Percentiles rank a stretch among this genome's conserved stretches.
These are phyloP conservation scores for Coemansia sp. DNA, from an alignment of 192 early-diverging fungal species.

Conservation along the genomic window DNA sequence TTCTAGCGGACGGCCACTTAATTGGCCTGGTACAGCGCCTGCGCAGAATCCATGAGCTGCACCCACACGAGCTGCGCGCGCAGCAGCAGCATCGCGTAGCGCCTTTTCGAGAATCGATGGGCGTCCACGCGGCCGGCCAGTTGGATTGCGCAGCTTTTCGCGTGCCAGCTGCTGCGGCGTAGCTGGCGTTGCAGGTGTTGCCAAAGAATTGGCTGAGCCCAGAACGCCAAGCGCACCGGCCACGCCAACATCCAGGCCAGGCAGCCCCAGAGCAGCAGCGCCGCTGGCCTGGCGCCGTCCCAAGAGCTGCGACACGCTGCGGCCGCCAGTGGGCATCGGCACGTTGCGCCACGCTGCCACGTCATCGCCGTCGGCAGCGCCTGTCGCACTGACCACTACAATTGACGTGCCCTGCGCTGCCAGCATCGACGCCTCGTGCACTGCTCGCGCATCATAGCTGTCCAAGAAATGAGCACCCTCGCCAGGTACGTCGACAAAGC, in stretches of 20 bases:
- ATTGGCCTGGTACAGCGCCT: slow-evolving; percentile 31
- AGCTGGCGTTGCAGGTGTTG: slow-evolving; percentile 10
- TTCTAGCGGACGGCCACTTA: slow-evolving; percentile 39
- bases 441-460: slow-evolving; percentile 33
- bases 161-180: slow-evolving; percentile 27
- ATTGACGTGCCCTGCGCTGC: background rate
- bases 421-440: slow-evolving; percentile 29
- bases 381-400: background rate
- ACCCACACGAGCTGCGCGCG: slow-evolving; percentile 9
- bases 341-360: background rate
- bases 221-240: background rate
- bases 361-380: background rate
- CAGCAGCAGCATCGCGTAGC: slow-evolving; percentile 41
- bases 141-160: slow-evolving; percentile 49
- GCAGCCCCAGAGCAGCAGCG: background rate
- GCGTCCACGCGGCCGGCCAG: slow-evolving; percentile 45
- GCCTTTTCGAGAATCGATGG: slow-evolving; percentile 52
- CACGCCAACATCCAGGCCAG: slow-evolving; percentile 6
- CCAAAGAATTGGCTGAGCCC: background rate
- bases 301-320: slow-evolving; percentile 16
- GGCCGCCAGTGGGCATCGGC: background rate
- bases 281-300: slow-evolving; percentile 13
- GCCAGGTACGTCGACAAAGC: slow-evolving; percentile 42
- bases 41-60: background rate
- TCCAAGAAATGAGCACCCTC: slow-evolving; percentile 54